Conservation (phyloP, 2,329 filamentous ascomycete species). For the Trichophyton verrucosum region DNA sequence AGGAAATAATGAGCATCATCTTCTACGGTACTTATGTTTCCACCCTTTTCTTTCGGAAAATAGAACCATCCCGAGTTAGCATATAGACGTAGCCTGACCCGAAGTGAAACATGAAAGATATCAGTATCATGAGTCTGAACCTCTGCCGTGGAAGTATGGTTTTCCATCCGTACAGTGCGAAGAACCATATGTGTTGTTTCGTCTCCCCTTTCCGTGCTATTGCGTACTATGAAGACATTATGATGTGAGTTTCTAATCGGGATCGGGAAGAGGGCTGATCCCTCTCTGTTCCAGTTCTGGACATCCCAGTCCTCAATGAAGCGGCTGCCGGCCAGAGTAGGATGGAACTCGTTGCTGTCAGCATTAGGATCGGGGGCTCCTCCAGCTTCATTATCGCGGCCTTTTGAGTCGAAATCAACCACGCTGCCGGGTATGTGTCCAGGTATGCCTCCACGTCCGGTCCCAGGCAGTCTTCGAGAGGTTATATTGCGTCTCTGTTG, state of each 20-base stretch:
- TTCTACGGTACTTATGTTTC: background rate
- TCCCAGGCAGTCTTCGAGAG: background rate
- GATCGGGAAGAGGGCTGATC: slow-evolving; percentile 27
- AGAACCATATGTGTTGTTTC: slow-evolving; percentile 35
- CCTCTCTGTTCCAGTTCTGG: slow-evolving; percentile 35
- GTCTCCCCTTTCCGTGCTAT: slow-evolving; percentile 11
- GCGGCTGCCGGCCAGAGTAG: slow-evolving; percentile 5
- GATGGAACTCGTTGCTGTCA: slow-evolving; percentile 4
- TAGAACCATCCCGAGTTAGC: background rate
- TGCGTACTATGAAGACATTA: slow-evolving; percentile 36
- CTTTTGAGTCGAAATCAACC: background rate
- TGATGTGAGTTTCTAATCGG: slow-evolving; percentile 35
- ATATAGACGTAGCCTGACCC: slow-evolving; percentile 35
- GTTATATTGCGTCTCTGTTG: background rate
- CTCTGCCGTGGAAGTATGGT: slow-evolving; percentile 38
- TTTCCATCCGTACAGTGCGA: slow-evolving; percentile 32
- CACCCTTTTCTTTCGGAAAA: background rate
- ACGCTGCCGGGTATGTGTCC: background rate
- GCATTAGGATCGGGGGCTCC: background rate
- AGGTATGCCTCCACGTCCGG: background rate
- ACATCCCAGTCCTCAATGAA: slow-evolving; percentile 27
- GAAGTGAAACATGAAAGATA: slow-evolving; percentile 37
- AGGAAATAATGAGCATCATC: background rate
- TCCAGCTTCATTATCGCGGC: background rate
- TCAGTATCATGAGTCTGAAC: slow-evolving; percentile 36